Percentiles rank a stretch among this genome's conserved stretches.
These are phyloP conservation scores for Tubosaeta brunneosetosa DNA, from an alignment of 768 basidiomycete species.

Conservation along the genomic window DNA sequence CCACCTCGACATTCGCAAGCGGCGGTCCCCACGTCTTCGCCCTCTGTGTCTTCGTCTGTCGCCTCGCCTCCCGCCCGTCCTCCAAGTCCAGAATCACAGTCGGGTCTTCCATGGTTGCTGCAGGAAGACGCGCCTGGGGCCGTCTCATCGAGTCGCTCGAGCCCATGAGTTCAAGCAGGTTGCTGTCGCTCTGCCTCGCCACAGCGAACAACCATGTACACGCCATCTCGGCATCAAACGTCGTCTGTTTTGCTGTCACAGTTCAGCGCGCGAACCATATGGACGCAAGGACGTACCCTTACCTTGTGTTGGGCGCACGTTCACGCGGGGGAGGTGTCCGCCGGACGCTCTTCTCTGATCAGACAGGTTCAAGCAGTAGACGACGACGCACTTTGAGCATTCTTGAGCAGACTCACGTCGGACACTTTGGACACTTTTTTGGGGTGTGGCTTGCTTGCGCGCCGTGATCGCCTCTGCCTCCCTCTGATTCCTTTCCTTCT, in stretches of 20 bases:
- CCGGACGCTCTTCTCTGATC: background rate
- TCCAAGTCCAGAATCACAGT: constrained; percentile 26
- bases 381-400: constrained; percentile 17
- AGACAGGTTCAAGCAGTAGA: background rate
- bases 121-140: background rate
- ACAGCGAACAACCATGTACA: constrained; percentile 8
- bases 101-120: constrained; percentile 5
- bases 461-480: constrained; percentile 1
- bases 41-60: background rate
- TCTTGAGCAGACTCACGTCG: constrained; percentile 8
- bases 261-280: background rate
- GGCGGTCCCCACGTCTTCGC: constrained; percentile 7
- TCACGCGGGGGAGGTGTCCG: constrained; percentile 8
- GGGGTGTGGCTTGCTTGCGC: constrained; percentile 10
- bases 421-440: constrained; percentile 10
- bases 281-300: constrained; percentile 12
- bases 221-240: constrained; percentile 1
- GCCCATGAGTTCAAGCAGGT: constrained; percentile 21
- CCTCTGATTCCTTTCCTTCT: background rate
- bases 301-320: constrained; percentile 13
- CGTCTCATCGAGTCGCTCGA: constrained; percentile 13
- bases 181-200: constrained; percentile 3
- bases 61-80: constrained; percentile 4
- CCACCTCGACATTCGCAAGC: constrained; percentile 20
- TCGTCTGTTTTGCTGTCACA: constrained; percentile 14